phyloP scores from a whole-genome alignment of 768 basidiomycete species.

The Trametes gibbosa region DNA sequence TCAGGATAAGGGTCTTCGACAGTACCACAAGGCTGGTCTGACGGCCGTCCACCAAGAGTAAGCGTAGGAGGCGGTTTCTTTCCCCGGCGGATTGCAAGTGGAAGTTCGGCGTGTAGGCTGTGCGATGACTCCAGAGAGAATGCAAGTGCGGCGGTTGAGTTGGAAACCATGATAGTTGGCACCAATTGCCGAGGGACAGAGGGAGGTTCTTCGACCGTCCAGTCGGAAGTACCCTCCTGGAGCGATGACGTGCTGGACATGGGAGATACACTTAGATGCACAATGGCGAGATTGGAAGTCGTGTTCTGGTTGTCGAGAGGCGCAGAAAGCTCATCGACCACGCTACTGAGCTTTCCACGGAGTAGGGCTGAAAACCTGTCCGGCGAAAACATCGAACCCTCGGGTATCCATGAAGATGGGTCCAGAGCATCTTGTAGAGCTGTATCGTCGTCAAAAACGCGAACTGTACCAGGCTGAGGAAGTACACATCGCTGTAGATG shows the following conservation, averaged over 20 bases:
- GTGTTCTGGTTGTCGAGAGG: not conserved
- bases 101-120: slow-evolving; percentile 19
- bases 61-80: slow-evolving; percentile 33
- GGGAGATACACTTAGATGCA: not conserved
- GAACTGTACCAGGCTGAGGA: not conserved
- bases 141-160: slow-evolving; percentile 28
- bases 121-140: slow-evolving; percentile 29
- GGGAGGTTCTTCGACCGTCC: not conserved
- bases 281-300: not conserved
- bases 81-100: slow-evolving; percentile 41
- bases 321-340: not conserved
- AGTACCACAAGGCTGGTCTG: not conserved
- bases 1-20: slow-evolving; percentile 35
- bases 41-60: slow-evolving; percentile 8
- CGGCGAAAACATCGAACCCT: slow-evolving; percentile 7
- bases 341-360: not conserved
- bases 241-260: not conserved
- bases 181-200: slow-evolving; percentile 6
- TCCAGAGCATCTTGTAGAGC: not conserved
- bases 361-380: not conserved
- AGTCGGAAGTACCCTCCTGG: not conserved
- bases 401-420: not conserved
- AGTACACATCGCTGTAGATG: slow-evolving; percentile 27
- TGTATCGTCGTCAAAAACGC: not conserved
- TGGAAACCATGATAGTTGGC: slow-evolving; percentile 35